Percentiles rank a stretch among this genome's conserved stretches.
These are phyloP conservation scores for Larix kaempferi DNA, from an alignment of 75 land plant genomes.

Conservation along the genomic window DNA sequence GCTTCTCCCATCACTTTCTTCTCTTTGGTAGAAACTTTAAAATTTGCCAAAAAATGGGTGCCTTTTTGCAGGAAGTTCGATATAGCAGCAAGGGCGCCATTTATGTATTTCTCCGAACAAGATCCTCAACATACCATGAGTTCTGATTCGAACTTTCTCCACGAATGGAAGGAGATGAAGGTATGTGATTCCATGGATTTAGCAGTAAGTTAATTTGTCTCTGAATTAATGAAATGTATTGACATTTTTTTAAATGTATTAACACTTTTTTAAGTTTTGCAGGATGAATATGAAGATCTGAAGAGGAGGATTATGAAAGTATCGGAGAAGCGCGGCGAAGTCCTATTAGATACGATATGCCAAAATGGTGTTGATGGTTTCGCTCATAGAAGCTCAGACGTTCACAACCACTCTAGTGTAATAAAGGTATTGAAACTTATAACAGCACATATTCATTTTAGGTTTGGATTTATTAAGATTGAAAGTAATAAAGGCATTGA, in stretches of 20 bases:
- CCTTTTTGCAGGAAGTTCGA: slow-evolving; percentile 43
- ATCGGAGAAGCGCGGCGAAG: no score
- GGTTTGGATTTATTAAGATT: no score
- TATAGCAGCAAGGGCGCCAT: slow-evolving; percentile 26
- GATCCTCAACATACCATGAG: background rate
- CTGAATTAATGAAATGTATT: background rate
- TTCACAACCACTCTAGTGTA: no score
- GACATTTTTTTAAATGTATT: no score
- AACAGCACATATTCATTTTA: no score
- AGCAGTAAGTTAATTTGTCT: background rate
- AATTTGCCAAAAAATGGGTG: slow-evolving; percentile 46
- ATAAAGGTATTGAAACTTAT: no score
- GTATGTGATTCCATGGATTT: slow-evolving; percentile 4
- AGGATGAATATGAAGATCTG: slow-evolving; percentile 5
- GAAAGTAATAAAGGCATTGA: no score
- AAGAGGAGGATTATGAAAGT: background rate
- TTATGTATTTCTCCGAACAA: slow-evolving; percentile 17
- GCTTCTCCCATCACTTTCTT: slow-evolving; percentile 29
- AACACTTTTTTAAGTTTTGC: background rate
- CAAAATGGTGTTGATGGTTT: no score
- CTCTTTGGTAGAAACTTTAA: slow-evolving; percentile 30
- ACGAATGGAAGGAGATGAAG: slow-evolving; percentile 23
- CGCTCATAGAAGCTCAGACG: no score
- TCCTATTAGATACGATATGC: no score
- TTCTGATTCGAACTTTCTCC: slow-evolving; percentile 3